Percentiles rank a stretch among this genome's conserved stretches.
Conservation (phyloP, 257 asterid species). For the Forsythia suspensa region DNA sequence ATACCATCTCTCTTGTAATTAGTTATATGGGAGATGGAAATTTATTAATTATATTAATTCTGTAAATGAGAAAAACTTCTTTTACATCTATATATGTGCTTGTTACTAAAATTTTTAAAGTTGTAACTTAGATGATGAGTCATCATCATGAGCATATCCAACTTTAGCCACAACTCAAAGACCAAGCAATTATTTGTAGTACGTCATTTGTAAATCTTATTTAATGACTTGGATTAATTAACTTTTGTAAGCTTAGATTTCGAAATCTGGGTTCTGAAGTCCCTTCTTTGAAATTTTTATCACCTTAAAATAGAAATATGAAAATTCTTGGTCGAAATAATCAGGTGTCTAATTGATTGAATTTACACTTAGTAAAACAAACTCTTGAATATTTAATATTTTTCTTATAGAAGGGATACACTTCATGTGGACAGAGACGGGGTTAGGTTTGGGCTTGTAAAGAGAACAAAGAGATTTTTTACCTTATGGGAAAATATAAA, state of each 20-base stretch:
- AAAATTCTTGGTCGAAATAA: not conserved
- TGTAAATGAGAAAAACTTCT: no score
- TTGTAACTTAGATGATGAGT: not conserved
- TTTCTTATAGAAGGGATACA: not conserved
- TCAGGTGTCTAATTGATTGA: not conserved
- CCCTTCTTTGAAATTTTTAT: not conserved
- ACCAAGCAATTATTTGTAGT: not conserved
- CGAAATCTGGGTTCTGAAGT: not conserved
- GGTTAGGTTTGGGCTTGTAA: not conserved
- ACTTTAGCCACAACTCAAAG: not conserved
- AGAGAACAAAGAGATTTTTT: not conserved
- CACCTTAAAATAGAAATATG: not conserved
- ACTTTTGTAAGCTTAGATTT: not conserved
- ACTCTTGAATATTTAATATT: no score
- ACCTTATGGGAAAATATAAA: not conserved
- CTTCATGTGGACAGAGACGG: not conserved
- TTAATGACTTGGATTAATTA: not conserved
- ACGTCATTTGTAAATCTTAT: no score
- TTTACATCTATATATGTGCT: no score
- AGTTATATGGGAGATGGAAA: not conserved
- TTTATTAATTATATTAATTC: not conserved
- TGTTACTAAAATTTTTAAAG: no score
- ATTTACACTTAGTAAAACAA: no score
- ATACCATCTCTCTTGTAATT: not conserved
- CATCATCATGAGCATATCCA: not conserved